Conservation (phyloP, 2,329 filamentous ascomycete genomes). For the Sarocladium brachiariae region DNA sequence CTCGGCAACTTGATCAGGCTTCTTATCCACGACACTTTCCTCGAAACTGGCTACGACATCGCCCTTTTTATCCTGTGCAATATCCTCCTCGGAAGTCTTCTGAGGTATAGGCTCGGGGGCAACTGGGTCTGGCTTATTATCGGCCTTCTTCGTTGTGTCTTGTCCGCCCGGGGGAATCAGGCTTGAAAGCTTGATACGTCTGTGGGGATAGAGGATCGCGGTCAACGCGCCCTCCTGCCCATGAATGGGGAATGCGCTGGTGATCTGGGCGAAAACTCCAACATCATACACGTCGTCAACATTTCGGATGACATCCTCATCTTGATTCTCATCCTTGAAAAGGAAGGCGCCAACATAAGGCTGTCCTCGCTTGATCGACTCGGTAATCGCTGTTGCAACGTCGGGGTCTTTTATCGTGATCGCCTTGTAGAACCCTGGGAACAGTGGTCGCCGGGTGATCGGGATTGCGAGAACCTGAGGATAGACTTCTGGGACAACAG, state of each 20-base stretch:
- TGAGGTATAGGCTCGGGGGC: conserved; percentile 53
- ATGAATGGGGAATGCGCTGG: conserved; percentile 85
- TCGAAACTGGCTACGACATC: conserved; percentile 98
- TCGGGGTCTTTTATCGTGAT: conserved; percentile 93
- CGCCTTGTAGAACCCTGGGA: conserved; percentile 97
- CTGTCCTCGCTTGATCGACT: conserved; percentile 94
- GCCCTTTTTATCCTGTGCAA: conserved; percentile 64
- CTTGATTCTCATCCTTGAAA: conserved; percentile 91
- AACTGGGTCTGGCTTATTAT: conserved; percentile 40
- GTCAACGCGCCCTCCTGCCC: conserved; percentile 82
- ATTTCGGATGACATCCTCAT: conserved; percentile 88
- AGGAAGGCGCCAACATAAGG: conserved; percentile 96
- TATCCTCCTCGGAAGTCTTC: conserved; percentile 46
- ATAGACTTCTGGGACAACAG: conserved; percentile 87
- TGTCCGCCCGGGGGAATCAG: conserved; percentile 58
- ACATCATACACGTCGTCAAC: conserved; percentile 90
- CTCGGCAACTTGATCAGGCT: conserved; percentile 40
- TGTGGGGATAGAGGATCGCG: conserved; percentile 91
- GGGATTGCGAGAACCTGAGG: conserved; percentile 97
- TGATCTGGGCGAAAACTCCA: conserved; percentile 96
- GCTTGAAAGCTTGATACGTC: conserved; percentile 83
- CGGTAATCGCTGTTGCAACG: conserved; percentile 85
- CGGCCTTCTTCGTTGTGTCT: conserved; percentile 43
- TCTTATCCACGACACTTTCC: conserved; percentile 63
- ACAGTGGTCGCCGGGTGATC: conserved; percentile 86